Percentiles rank a stretch among this genome's conserved stretches.
Conservation (phyloP, 169 alveolate genomes). For the Plasmodium gaboni region DNA sequence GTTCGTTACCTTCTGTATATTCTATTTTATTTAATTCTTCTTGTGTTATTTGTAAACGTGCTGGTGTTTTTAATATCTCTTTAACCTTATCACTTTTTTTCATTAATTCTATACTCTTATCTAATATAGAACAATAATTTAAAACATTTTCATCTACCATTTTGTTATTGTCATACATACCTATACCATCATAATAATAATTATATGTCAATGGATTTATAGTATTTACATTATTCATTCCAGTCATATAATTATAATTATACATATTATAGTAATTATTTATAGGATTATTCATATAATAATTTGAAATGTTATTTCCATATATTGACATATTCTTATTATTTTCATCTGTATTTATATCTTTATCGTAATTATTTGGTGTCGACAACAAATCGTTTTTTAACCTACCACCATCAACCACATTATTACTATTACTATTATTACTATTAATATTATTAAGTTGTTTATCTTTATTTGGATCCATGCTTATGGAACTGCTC, state of each 20-base stretch:
- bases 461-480: background rate
- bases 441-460: background rate
- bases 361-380: background rate
- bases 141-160: background rate
- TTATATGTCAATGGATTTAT: background rate
- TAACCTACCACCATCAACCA: no score
- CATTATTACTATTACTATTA: no score
- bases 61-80: constrained; percentile 50
- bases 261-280: constrained; percentile 38
- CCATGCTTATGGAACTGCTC: background rate
- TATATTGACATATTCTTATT: background rate
- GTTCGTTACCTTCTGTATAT: constrained; percentile 94
- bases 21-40: constrained; percentile 60
- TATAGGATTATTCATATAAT: background rate
- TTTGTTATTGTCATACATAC: constrained; percentile 3
- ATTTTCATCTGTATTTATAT: constrained; percentile 4
- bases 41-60: constrained; percentile 57
- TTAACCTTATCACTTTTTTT: constrained; percentile 62
- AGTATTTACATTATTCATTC: background rate
- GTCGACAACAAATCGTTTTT: no score
- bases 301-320: background rate
- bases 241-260: constrained; percentile 12
- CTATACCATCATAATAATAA: constrained; percentile 4
- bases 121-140: constrained; percentile 18
- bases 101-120: constrained; percentile 53